Percentiles rank a stretch among this genome's conserved stretches.
These are phyloP conservation scores for Cylindrotheca closterium DNA, from an alignment of 108 stramenopile species.

Conservation along the genomic window DNA sequence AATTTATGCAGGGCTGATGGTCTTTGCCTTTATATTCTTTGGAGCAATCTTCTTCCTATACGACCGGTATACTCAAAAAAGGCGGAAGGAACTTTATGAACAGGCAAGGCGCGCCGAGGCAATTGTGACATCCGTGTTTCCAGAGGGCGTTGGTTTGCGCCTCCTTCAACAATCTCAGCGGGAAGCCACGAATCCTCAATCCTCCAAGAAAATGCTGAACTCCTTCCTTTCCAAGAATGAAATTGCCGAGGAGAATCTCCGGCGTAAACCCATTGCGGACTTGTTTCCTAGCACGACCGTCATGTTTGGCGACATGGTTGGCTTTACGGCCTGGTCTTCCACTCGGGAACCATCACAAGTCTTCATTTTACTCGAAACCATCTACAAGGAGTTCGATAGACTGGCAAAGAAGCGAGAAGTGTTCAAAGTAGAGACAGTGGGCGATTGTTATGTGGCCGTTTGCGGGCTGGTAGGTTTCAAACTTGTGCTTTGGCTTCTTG, in stretches of 20 bases:
- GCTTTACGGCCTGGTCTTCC: constrained; percentile 28
- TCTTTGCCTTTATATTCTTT: background rate
- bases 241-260: background rate
- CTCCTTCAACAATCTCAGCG: background rate
- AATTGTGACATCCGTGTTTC: constrained; percentile 6
- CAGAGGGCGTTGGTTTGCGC: background rate
- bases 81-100: background rate
- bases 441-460: constrained; percentile 25
- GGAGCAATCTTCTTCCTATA: background rate
- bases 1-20: background rate
- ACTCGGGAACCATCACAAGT: constrained; percentile 28
- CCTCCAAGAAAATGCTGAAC: background rate
- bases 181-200: background rate
- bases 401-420: constrained; percentile 37
- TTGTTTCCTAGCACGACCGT: constrained; percentile 44
- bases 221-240: background rate
- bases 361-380: constrained; percentile 22
- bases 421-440: constrained; percentile 55
- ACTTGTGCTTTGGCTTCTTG: constrained; percentile 41
- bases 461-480: constrained; percentile 11
- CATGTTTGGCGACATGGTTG: constrained; percentile 4
- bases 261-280: constrained; percentile 37
- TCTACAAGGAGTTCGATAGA: constrained; percentile 43
- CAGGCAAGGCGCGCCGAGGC: background rate
- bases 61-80: background rate